Percentiles rank a stretch among this genome's conserved stretches.
phyloP scores from a whole-genome alignment of 2,329 filamentous ascomycete species.

The Raffaelea albimanens region DNA sequence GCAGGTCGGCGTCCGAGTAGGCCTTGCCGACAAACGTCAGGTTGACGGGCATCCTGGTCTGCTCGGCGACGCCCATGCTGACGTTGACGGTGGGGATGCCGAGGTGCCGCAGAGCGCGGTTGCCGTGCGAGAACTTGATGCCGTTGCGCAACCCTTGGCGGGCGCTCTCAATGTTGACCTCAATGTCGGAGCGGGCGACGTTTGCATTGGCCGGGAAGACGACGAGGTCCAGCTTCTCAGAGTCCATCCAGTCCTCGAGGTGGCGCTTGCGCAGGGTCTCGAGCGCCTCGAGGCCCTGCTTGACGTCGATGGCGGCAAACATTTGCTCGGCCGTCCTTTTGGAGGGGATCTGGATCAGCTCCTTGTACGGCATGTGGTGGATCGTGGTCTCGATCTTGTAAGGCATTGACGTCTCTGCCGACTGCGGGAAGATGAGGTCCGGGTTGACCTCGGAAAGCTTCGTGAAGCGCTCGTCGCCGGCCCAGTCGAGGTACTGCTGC shows the following conservation, averaged over 20 bases:
- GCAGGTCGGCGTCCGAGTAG: not conserved
- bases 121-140: slow-evolving; percentile 44
- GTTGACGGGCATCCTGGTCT: not conserved
- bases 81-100: slow-evolving; percentile 45
- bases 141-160: slow-evolving; percentile 34
- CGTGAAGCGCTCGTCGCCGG: not conserved
- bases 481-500: not conserved
- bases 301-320: not conserved
- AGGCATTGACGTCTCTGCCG: too few species aligned
- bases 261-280: not conserved
- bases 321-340: too few species aligned
- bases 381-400: too few species aligned
- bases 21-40: not conserved
- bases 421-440: not conserved
- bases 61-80: slow-evolving; percentile 33
- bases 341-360: too few species aligned
- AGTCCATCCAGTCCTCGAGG: not conserved
- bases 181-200: too few species aligned
- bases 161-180: not conserved
- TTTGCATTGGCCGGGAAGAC: not conserved
- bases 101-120: slow-evolving; percentile 41
- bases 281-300: not conserved
- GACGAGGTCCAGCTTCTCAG: not conserved
- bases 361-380: too few species aligned
- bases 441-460: not conserved